These are phyloP conservation scores for Epichloe amarillans DNA, from an alignment of 2,329 filamentous ascomycete genomes.

Conservation along the genomic window DNA sequence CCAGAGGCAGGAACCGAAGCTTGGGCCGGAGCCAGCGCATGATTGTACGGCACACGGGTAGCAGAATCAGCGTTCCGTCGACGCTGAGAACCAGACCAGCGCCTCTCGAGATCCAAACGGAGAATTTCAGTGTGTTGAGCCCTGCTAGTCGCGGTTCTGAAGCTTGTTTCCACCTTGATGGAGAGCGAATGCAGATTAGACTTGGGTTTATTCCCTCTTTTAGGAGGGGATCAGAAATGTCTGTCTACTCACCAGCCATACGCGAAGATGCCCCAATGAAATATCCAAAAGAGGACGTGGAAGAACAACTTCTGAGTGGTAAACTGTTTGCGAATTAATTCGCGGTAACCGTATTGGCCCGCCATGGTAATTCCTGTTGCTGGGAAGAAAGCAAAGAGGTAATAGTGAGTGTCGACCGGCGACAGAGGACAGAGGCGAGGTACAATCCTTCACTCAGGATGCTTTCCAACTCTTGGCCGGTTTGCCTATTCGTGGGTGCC, in stretches of 20 bases:
- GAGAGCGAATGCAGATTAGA: not conserved
- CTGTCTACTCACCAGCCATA: slow-evolving; percentile 59
- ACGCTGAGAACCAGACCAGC: slow-evolving; percentile 76
- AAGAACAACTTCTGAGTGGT: slow-evolving; percentile 61
- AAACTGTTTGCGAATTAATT: slow-evolving; percentile 50
- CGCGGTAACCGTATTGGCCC: slow-evolving; percentile 27
- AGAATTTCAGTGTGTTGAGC: slow-evolving; percentile 72
- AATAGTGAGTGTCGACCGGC: slow-evolving; percentile 38
- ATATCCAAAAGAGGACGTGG: slow-evolving; percentile 66
- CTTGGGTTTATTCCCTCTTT: not conserved
- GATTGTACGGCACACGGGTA: slow-evolving; percentile 90
- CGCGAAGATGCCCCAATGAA: slow-evolving; percentile 68
- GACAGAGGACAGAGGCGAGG: slow-evolving; percentile 29
- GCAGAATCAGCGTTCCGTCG: slow-evolving; percentile 74
- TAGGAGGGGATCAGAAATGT: not conserved
- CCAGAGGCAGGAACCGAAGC: slow-evolving; percentile 77
- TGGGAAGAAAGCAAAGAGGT: slow-evolving; percentile 8
- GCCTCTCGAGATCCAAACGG: slow-evolving; percentile 92
- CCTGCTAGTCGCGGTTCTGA: slow-evolving; percentile 53
- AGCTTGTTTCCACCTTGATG: slow-evolving; percentile 64
- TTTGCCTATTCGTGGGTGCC: no score
- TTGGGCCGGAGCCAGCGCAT: slow-evolving; percentile 77
- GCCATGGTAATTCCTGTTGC: slow-evolving; percentile 13
- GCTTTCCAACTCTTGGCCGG: not conserved
- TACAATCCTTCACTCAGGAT: not conserved